Conservation (phyloP, 352 stramenopile genomes). For the Globisporangium echinulatum region DNA sequence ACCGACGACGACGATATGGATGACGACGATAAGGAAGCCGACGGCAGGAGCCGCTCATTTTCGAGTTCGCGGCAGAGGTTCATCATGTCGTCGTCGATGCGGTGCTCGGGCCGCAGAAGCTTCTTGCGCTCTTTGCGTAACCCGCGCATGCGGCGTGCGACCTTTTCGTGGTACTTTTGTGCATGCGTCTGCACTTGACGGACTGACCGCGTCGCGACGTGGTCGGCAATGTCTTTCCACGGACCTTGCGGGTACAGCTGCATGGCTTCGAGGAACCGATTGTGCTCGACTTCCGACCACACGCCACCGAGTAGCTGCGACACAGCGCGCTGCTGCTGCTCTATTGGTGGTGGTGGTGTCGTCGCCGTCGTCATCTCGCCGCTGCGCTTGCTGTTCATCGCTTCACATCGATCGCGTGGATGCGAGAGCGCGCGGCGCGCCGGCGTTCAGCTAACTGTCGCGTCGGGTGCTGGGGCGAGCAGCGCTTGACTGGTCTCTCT, state of each 20-base stretch:
- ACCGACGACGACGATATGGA: neutral
- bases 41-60: constrained; percentile 1
- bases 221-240: constrained; percentile 41
- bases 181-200: constrained; percentile 59
- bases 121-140: constrained; percentile 41
- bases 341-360: too few relatives aligned
- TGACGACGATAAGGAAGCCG: neutral
- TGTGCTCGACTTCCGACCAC: constrained; percentile 57
- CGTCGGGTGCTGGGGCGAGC: too few relatives aligned
- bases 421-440: too few relatives aligned
- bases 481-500: too few relatives aligned
- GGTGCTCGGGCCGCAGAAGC: constrained; percentile 30
- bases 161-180: constrained; percentile 61
- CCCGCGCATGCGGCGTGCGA: constrained; percentile 32
- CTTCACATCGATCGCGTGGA: too few relatives aligned
- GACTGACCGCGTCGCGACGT: constrained; percentile 45
- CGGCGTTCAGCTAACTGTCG: too few relatives aligned
- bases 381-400: too few relatives aligned
- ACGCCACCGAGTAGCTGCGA: constrained; percentile 9
- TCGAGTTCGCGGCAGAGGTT: constrained; percentile 11
- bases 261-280: constrained; percentile 49
- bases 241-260: constrained; percentile 43
- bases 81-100: constrained; percentile 39
- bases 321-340: neutral
- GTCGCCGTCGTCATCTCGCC: too few relatives aligned